Evolutionary conservation across 1,139 yeast genomes (phyloP).

Genomic region (Pichia terricola): DNA sequence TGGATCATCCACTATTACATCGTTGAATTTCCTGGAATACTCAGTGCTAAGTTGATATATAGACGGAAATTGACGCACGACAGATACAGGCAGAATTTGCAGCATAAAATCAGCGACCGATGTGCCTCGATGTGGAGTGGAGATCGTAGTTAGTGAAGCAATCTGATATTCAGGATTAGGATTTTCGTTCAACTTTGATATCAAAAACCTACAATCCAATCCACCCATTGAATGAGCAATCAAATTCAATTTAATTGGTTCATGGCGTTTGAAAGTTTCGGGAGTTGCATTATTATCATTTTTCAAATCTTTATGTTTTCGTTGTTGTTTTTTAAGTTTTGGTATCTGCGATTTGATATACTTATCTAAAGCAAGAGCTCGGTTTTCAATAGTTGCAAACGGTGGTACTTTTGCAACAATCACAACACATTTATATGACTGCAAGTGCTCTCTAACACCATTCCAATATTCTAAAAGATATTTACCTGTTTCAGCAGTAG

Average conservation of each 20-base stretch:
- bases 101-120: constrained; percentile 69
- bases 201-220: constrained; percentile 68
- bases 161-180: constrained; percentile 34
- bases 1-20: constrained; percentile 43
- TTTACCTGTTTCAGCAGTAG: constrained; percentile 19
- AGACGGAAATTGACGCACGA: constrained; percentile 34
- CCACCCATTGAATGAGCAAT: constrained; percentile 98
- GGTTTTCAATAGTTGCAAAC: constrained; percentile 60
- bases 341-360: constrained; percentile 36
- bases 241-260: constrained; percentile 49
- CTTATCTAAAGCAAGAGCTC: constrained; percentile 52
- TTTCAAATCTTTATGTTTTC: constrained; percentile 12
- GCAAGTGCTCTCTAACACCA: constrained; percentile 60
- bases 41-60: constrained; percentile 53
- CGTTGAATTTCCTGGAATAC: constrained; percentile 46
- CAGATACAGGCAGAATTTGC: constrained; percentile 21
- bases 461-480: constrained; percentile 65
- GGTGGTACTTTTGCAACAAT: constrained; percentile 75
- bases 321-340: constrained; percentile 8
- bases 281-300: constrained; percentile 4
- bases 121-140: constrained; percentile 86
- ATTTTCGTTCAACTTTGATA: constrained; percentile 19
- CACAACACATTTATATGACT: constrained; percentile 55
- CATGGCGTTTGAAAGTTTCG: constrained; percentile 2
- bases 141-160: constrained; percentile 68